A percentile compares a stretch with the other conserved stretches of the same genome.
Conservation (phyloP, 306 rosid species). For the Cyamopsis tetragonoloba region DNA sequence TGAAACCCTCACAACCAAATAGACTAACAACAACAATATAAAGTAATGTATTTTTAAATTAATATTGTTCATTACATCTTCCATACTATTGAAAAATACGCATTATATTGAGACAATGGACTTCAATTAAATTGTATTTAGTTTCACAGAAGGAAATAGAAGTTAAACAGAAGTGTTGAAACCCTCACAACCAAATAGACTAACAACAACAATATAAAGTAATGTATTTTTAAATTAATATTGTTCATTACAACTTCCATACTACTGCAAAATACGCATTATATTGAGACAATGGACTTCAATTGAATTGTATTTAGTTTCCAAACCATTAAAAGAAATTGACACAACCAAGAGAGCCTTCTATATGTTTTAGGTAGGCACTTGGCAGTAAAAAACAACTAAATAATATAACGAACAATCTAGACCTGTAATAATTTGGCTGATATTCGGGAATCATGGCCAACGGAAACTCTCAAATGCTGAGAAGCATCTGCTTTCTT, state of each 20-base stretch:
- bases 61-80: neutral
- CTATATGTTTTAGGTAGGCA: neutral
- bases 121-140: neutral
- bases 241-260: neutral
- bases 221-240: constrained; percentile 13
- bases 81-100: neutral
- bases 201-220: neutral
- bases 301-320: neutral
- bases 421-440: constrained; percentile 74
- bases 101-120: constrained; percentile 14
- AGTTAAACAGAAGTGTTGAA: constrained; percentile 13
- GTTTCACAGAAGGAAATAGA: constrained; percentile 3
- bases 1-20: neutral
- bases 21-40: neutral
- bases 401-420: constrained; percentile 16
- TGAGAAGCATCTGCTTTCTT: constrained; percentile 61
- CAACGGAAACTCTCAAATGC: constrained; percentile 70
- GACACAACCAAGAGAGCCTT: neutral
- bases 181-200: constrained; percentile 3
- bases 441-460: constrained; percentile 88
- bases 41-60: constrained; percentile 14
- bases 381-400: neutral
- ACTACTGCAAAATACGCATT: neutral
- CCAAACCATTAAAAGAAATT: neutral
- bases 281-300: constrained; percentile 12